Conservation (phyloP, 345 rosid species). For the Lepidium africanum region DNA sequence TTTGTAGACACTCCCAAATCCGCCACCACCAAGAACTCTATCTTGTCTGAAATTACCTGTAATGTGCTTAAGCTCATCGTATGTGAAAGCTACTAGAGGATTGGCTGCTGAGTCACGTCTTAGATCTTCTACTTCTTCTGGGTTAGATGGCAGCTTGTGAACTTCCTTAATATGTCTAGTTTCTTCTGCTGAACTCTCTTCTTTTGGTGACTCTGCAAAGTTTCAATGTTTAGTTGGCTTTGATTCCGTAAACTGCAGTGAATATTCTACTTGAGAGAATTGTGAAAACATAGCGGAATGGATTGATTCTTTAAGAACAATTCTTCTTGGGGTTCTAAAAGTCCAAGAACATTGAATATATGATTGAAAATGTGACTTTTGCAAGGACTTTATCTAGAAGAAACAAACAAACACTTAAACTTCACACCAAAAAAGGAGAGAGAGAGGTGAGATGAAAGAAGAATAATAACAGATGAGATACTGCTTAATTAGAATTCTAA, state of each 20-base stretch:
- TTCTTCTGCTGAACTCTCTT: slow-evolving; percentile 33
- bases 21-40: slow-evolving; percentile 91
- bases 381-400: slow-evolving; percentile 8
- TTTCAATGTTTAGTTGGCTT: not conserved
- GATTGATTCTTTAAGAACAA: not conserved
- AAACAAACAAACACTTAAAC: not conserved
- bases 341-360: not conserved
- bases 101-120: slow-evolving; percentile 74
- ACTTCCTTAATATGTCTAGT: slow-evolving; percentile 33
- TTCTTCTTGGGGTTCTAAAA: not conserved
- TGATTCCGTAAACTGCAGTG: not conserved
- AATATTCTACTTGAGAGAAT: not conserved
- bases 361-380: not conserved
- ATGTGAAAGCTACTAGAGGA: slow-evolving; percentile 79
- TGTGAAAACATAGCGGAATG: not conserved
- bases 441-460: not conserved
- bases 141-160: slow-evolving; percentile 75
- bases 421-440: not conserved
- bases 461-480: not conserved
- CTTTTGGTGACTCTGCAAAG: slow-evolving; percentile 56
- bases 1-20: slow-evolving; percentile 90
- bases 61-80: slow-evolving; percentile 61
- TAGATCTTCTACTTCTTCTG: slow-evolving; percentile 89
- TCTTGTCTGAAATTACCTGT: slow-evolving; percentile 88
- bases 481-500: not conserved